Evolutionary conservation across 2,329 filamentous ascomycete genomes (phyloP).

Genomic region (Cytospora leucostoma): DNA sequence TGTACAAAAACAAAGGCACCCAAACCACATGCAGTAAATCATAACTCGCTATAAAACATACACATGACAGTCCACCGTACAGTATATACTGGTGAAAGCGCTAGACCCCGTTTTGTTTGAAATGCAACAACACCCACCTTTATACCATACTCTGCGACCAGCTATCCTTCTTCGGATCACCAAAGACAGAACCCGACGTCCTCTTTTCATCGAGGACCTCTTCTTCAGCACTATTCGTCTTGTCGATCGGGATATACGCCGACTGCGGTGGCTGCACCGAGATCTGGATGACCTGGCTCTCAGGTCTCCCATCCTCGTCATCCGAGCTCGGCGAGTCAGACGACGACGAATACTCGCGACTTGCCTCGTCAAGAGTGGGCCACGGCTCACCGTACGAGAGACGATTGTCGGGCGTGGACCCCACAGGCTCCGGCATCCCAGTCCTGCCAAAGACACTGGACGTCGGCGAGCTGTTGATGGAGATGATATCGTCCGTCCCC

Average conservation of each 20-base stretch:
- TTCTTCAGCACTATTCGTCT: neutral
- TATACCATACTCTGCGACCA: neutral
- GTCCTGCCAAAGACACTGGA: neutral
- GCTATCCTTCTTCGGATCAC: neutral
- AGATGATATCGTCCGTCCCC: slow-evolving; percentile 1
- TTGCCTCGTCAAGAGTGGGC: neutral
- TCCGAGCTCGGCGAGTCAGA: neutral
- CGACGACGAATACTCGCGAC: neutral
- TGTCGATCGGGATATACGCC: slow-evolving; percentile 3
- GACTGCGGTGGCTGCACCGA: slow-evolving; percentile 9
- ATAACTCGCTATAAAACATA: neutral
- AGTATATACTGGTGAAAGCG: neutral
- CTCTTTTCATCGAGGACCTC: slow-evolving; percentile 5
- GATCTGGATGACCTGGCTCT: neutral
- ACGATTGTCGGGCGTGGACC: neutral
- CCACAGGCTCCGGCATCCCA: neutral
- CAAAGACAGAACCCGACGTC: neutral
- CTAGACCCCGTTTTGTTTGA: neutral
- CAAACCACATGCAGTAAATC: neutral
- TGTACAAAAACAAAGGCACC: too few relatives aligned
- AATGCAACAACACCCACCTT: neutral
- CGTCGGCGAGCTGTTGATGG: slow-evolving; percentile 2
- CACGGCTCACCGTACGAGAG: neutral
- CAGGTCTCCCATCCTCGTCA: neutral
- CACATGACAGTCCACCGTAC: too few relatives aligned